Evolutionary conservation across 306 rosid species (phyloP).

Genomic region (Astragalus glycyphyllos): DNA sequence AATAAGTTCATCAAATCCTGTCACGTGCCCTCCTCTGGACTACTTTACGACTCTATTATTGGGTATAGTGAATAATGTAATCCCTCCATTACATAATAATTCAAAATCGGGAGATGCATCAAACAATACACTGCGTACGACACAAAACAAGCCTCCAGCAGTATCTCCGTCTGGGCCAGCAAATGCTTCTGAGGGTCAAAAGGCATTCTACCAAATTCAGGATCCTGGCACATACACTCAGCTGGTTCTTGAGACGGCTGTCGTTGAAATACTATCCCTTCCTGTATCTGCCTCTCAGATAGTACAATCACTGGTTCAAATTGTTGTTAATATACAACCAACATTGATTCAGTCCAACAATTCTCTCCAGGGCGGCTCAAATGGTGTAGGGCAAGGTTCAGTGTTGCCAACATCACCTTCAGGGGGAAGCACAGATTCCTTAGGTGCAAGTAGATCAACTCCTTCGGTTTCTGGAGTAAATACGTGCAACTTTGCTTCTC

Average conservation of each 20-base stretch:
- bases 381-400: slow-evolving; percentile 81
- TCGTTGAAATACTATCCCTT: slow-evolving; percentile 91
- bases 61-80: slow-evolving; percentile 96
- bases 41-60: slow-evolving; percentile 86
- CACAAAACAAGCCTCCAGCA: slow-evolving; percentile 73
- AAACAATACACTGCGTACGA: slow-evolving; percentile 60
- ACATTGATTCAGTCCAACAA: slow-evolving; percentile 86
- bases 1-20: slow-evolving; percentile 74
- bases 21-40: slow-evolving; percentile 90
- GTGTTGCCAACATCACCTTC: slow-evolving; percentile 97
- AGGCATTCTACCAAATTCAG: slow-evolving; percentile 94
- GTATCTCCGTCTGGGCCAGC: slow-evolving; percentile 74
- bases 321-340: slow-evolving; percentile 91
- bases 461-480: slow-evolving; percentile 84
- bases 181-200: slow-evolving; percentile 78
- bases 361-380: slow-evolving; percentile 79
- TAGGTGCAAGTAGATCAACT: slow-evolving; percentile 86
- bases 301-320: slow-evolving; percentile 89
- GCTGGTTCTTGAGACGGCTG: slow-evolving; percentile 96
- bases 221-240: slow-evolving; percentile 98
- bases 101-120: slow-evolving; percentile 71
- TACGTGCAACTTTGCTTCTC: slow-evolving; percentile 85
- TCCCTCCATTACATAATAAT: slow-evolving; percentile 85
- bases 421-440: slow-evolving; percentile 97
- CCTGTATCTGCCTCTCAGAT: slow-evolving; percentile 88